These are phyloP conservation scores for Claviceps arundinis DNA, from an alignment of 2,329 filamentous ascomycete species.

Conservation along the genomic window DNA sequence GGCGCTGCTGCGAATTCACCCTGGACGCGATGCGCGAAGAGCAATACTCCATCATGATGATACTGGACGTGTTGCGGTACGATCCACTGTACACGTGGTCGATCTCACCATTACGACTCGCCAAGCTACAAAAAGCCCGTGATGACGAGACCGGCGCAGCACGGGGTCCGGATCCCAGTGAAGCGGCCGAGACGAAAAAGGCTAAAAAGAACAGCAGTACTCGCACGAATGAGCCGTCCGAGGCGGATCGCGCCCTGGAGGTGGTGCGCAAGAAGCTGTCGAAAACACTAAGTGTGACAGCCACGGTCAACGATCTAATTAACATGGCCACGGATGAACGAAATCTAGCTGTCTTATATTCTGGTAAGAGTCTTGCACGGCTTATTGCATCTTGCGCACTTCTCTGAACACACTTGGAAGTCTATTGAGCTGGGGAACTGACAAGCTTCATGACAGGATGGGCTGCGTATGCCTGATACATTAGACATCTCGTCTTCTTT, in stretches of 20 bases:
- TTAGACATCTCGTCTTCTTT: not conserved
- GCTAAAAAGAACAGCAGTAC: constrained; percentile 20
- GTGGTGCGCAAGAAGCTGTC: constrained; percentile 93
- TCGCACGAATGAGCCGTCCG: constrained; percentile 44
- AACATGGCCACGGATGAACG: constrained; percentile 88
- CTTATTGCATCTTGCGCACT: too few relatives aligned
- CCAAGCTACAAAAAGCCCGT: constrained; percentile 50
- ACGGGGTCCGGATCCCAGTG: constrained; percentile 24
- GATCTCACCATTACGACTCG: constrained; percentile 56
- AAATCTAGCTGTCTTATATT: constrained; percentile 84
- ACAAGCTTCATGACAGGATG: constrained; percentile 21
- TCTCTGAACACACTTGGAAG: too few relatives aligned
- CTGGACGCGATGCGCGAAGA: constrained; percentile 91
- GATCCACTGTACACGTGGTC: constrained; percentile 96
- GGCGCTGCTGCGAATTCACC: constrained; percentile 96
- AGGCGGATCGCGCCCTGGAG: constrained; percentile 82
- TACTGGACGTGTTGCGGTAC: constrained; percentile 93
- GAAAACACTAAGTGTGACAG: constrained; percentile 85
- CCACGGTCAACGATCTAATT: constrained; percentile 93
- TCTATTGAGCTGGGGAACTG: constrained; percentile 7
- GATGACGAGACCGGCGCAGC: constrained; percentile 27
- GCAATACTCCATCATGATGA: constrained; percentile 95
- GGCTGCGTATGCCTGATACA: constrained; percentile 30
- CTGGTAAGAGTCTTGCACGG: constrained; percentile 35
- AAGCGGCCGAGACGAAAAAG: constrained; percentile 26